phyloP scores from a whole-genome alignment of 345 rosid genomes.

The Jatropha curcas region DNA sequence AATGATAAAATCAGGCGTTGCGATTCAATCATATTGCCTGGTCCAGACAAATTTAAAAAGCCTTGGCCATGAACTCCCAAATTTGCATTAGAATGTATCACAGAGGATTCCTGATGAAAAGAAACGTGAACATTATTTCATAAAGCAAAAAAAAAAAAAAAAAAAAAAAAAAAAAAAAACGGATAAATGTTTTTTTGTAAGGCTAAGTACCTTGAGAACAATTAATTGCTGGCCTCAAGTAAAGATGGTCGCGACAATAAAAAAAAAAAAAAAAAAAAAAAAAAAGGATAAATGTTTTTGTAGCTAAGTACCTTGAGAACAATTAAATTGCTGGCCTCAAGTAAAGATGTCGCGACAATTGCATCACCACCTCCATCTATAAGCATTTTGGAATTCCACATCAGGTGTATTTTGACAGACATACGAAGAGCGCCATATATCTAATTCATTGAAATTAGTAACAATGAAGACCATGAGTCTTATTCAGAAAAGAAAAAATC shows the following conservation, averaged over 20 bases:
- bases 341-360: conserved; percentile 54
- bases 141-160: conserved; percentile 14
- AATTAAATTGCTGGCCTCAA: conserved; percentile 69
- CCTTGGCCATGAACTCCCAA: conserved; percentile 79
- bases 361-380: conserved; percentile 62
- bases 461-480: conserved; percentile 1
- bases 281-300: too few relatives aligned
- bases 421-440: conserved; percentile 71
- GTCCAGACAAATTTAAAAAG: conserved; percentile 63
- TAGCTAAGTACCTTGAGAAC: conserved; percentile 66
- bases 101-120: conserved; percentile 54
- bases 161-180: too few relatives aligned
- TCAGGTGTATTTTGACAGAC: conserved; percentile 66
- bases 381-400: conserved; percentile 75
- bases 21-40: conserved; percentile 64
- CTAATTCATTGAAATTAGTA: conserved; percentile 30
- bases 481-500: conserved; percentile 5
- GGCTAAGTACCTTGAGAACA: too few relatives aligned
- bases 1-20: conserved; percentile 61
- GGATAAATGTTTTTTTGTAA: too few relatives aligned
- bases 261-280: too few relatives aligned
- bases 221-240: too few relatives aligned
- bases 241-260: too few relatives aligned
- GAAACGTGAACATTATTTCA: background rate
- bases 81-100: conserved; percentile 71